These are phyloP conservation scores for Rhododendron mucronatum DNA, from an alignment of 148 eudicot genomes.

Conservation along the genomic window DNA sequence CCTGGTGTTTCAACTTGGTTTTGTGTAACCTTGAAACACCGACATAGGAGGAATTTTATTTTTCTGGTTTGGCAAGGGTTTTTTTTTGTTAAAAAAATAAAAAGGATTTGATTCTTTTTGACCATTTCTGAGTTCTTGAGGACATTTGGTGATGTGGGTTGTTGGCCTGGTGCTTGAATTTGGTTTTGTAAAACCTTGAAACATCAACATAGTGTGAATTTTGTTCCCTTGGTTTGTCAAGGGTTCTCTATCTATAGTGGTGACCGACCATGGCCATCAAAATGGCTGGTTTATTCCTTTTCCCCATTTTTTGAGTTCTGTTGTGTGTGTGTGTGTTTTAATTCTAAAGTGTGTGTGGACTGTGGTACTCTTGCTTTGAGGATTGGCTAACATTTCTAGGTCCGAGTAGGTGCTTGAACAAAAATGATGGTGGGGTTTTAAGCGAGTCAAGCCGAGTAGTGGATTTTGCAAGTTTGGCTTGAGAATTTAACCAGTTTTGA, in stretches of 20 bases:
- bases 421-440: not conserved
- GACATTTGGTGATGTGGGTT: slow-evolving; percentile 8
- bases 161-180: not conserved
- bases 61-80: not conserved
- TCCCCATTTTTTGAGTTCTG: not conserved
- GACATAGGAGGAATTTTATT: not conserved
- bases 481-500: not conserved
- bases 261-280: not conserved
- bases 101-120: not conserved
- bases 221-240: not conserved
- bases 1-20: not conserved
- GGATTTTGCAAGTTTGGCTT: not conserved
- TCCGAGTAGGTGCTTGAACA: not conserved
- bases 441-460: not conserved
- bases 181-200: not conserved
- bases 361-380: not conserved
- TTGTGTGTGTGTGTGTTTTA: not conserved
- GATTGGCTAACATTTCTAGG: not conserved
- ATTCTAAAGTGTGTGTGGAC: not conserved
- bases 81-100: not conserved
- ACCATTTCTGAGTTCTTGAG: not conserved
- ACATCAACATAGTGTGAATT: not conserved
- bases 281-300: slow-evolving; percentile 1
- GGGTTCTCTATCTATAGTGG: not conserved
- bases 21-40: not conserved